Evolutionary conservation across 768 basidiomycete genomes (phyloP).

Genomic region (Hygrophoropsis aurantiaca): DNA sequence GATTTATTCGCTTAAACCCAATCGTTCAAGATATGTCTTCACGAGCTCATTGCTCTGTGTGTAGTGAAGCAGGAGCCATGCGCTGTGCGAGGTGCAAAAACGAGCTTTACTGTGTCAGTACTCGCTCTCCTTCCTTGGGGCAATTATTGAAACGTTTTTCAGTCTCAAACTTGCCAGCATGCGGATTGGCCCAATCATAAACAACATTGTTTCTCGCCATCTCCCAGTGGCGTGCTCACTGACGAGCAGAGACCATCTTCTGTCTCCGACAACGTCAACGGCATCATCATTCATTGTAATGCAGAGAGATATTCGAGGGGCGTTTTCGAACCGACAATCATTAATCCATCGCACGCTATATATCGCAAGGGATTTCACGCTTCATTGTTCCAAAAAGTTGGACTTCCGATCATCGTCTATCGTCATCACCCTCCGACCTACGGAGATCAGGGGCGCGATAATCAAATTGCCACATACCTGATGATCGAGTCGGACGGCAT

Average conservation of each 20-base stretch:
- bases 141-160: no score
- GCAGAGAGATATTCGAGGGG: constrained; percentile 20
- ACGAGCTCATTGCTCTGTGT: no score
- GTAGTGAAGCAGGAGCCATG: constrained; percentile 19
- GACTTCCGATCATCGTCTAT: constrained; percentile 27
- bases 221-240: neutral
- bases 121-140: neutral
- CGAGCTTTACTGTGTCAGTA: constrained; percentile 22
- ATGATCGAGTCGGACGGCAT: constrained; percentile 28
- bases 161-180: constrained; percentile 25
- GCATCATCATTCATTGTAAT: constrained; percentile 22
- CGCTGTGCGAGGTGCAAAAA: constrained; percentile 25
- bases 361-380: no score
- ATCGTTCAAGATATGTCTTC: constrained; percentile 13
- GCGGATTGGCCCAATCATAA: constrained; percentile 24
- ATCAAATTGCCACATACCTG: constrained; percentile 27
- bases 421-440: constrained; percentile 20
- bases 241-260: neutral
- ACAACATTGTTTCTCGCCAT: constrained; percentile 6
- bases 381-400: constrained; percentile 25
- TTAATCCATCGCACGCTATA: constrained; percentile 24
- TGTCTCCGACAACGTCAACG: constrained; percentile 9
- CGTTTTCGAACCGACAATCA: constrained; percentile 17
- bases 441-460: constrained; percentile 24
- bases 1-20: no score